Conservation (phyloP, 2,329 filamentous ascomycete species). For the Clarireedia monteithiana region DNA sequence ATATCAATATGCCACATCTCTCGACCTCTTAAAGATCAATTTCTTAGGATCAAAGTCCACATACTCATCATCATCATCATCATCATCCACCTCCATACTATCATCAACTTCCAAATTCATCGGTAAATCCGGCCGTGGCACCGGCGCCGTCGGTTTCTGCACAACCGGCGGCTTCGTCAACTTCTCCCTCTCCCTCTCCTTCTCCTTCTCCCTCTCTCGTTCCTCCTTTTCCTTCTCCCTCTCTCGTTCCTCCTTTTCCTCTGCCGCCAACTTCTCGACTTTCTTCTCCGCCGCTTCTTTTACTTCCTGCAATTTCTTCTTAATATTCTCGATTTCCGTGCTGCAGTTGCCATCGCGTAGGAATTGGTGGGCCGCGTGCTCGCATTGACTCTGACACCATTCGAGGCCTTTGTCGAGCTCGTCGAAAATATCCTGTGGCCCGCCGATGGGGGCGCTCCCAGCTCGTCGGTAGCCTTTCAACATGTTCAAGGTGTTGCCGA, state of each 20-base stretch:
- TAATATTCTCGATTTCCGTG: conserved; percentile 64
- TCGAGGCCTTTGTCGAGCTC: conserved; percentile 72
- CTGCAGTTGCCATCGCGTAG: conserved; percentile 80
- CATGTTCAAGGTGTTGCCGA: conserved; percentile 17
- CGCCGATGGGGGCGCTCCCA: conserved; percentile 12
- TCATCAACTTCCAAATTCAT: conserved; percentile 18
- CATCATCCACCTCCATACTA: conserved; percentile 21
- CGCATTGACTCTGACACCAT: conserved; percentile 71
- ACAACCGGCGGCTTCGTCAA: neutral
- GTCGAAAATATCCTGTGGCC: conserved; percentile 51
- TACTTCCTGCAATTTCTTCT: conserved; percentile 38
- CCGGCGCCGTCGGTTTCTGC: neutral
- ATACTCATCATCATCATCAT: conserved; percentile 19
- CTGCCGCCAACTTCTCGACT: conserved; percentile 17
- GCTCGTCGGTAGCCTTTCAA: conserved; percentile 20
- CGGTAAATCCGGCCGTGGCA: neutral
- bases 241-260: conserved; percentile 33
- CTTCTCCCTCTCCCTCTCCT: neutral
- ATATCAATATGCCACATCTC: conserved; percentile 15
- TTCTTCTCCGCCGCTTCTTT: conserved; percentile 36
- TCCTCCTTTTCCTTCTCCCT: conserved; percentile 22
- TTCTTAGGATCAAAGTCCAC: conserved; percentile 13
- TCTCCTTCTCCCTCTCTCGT: conserved; percentile 15
- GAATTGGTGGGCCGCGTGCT: conserved; percentile 82
- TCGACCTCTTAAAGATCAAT: conserved; percentile 23